phyloP scores from a whole-genome alignment of 352 stramenopile genomes.

The Phytopythium cucurbitacearum region DNA sequence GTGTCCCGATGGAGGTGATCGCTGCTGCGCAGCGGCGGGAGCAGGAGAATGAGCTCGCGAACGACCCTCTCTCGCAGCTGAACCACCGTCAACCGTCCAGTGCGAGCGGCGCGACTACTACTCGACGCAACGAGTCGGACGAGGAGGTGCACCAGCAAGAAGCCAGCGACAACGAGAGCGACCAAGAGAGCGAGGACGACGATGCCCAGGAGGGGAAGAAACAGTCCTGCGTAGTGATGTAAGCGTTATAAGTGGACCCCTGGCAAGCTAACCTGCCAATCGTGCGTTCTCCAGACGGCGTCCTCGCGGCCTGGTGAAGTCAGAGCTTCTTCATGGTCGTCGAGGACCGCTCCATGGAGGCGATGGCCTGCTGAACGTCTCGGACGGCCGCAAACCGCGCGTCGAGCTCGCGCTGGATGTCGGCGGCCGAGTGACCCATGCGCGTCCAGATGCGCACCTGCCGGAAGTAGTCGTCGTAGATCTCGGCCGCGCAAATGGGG shows the following conservation, averaged over 20 bases:
- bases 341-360: constrained; percentile 12
- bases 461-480: constrained; percentile 73
- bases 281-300: too few relatives aligned
- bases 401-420: constrained; percentile 53
- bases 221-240: constrained; percentile 1
- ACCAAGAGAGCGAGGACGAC: background rate
- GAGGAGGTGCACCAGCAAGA: too few relatives aligned
- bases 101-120: too few relatives aligned
- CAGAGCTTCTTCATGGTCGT: constrained; percentile 19
- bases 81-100: background rate
- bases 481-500: constrained; percentile 58
- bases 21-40: constrained; percentile 34
- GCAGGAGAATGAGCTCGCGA: constrained; percentile 22
- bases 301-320: background rate
- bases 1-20: constrained; percentile 57
- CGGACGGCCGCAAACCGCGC: constrained; percentile 40
- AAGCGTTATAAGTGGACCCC: background rate
- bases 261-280: too few relatives aligned
- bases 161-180: too few relatives aligned
- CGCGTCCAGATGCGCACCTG: constrained; percentile 66
- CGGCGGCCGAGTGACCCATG: constrained; percentile 47
- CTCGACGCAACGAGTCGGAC: background rate
- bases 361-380: constrained; percentile 34
- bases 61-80: constrained; percentile 28
- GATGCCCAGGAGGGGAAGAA: constrained; percentile 2